Evolutionary conservation across 768 basidiomycete species (phyloP), one percentile per base, ranked within the genome.

Genomic region (Jaapia argillacea): DNA sequence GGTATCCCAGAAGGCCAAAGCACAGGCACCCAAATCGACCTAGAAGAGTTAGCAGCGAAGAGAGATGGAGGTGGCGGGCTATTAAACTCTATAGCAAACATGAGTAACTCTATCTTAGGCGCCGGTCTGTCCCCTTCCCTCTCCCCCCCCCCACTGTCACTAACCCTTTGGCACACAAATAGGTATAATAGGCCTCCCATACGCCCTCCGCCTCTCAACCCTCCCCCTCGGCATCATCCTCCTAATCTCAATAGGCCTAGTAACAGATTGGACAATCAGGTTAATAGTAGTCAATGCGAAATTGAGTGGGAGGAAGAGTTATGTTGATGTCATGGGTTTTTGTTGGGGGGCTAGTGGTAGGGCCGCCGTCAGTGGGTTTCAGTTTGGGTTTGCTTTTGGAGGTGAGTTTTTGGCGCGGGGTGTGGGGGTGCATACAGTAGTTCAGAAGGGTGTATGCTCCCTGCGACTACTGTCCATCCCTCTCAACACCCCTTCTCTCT

Each of bases 261-360:
- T 96, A 31, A 97, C 96, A n/a, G 87, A 89, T 61, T 96, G 93
- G 93, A 99, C 96, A 3, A 96, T 99, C 44, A 81, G 92, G 14
- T 77, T 99, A 24, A 94, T 99, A 43, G 88, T 98, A 33, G 59
- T 90, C 53, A 97, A 97, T 57, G 94, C 92, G 24, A 99, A 99
- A 67, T 69, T 99, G 45, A 92, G 90, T 52, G 94, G 96, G 1
- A 71, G 86, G 39, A 81, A 79, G 51, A 89, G 89, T 2, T 97
- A 97, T 56, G 92, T 93, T 46, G 91, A 85, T 51, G 85, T 96
- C 43, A 94, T 97, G 92, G 70, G 86, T 57, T 83, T 79, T 41
- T 93, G 88, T 61, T 99, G 93, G 61, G 96, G 96, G 5, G 61
- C 76, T 10, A 82, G 80, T 42, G 96, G 96, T n/a, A 77, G 90